These are phyloP conservation scores for Exophiala lecanii-corni DNA, from an alignment of 2,329 filamentous ascomycete species.

Conservation along the genomic window DNA sequence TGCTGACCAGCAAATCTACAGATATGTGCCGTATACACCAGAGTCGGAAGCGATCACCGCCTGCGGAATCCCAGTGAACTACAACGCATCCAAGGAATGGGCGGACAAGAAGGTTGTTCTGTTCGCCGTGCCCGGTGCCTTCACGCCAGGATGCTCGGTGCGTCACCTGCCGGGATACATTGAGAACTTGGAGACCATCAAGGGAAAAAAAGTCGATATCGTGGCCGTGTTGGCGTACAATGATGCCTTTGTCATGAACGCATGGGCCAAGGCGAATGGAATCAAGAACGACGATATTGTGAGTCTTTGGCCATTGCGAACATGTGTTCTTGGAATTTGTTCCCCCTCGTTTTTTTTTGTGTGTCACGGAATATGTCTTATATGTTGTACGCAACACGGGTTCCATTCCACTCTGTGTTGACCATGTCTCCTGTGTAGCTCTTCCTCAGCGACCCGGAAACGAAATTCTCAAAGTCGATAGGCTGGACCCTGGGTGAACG, in stretches of 20 bases:
- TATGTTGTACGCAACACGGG: no score
- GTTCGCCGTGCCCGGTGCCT: conserved; percentile 68
- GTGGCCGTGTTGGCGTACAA: conserved; percentile 80
- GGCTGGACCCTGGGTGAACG: conserved; percentile 73
- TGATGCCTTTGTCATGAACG: conserved; percentile 81
- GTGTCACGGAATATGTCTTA: no score
- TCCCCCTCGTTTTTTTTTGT: no score
- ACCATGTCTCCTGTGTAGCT: no score
- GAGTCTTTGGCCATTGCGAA: no score
- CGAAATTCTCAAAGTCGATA: conserved; percentile 70
- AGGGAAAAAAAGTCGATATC: conserved; percentile 75
- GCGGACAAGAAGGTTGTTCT: conserved; percentile 67
- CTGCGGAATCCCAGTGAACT: conserved; percentile 74
- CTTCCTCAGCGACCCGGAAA: conserved; percentile 70
- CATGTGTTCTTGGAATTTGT: no score
- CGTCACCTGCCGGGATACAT: conserved; percentile 79
- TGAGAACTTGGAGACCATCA: conserved; percentile 63
- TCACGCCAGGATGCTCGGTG: conserved; percentile 81
- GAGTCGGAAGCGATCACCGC: conserved; percentile 65
- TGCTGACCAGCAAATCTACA: no score
- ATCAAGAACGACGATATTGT: conserved; percentile 67
- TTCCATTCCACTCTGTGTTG: no score
- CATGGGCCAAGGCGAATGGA: conserved; percentile 83
- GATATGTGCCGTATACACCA: conserved; percentile 71
- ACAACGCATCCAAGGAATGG: conserved; percentile 74